Conservation (phyloP, 2,329 filamentous ascomycete species). For the Neofusicoccum laricinum region DNA sequence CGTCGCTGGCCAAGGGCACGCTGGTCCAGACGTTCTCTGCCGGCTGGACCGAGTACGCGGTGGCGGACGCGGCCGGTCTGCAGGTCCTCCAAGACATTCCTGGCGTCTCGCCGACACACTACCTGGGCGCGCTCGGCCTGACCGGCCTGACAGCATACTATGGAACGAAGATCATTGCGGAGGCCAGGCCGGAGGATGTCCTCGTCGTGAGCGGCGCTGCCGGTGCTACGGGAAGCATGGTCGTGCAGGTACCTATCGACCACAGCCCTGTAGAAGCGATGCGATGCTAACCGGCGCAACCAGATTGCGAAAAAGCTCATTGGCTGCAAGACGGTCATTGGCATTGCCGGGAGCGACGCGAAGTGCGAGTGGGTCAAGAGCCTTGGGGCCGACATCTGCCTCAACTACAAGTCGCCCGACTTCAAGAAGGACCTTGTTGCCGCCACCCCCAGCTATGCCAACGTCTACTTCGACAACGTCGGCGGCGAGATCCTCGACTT, state of each 20-base stretch:
- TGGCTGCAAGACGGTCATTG: slow-evolving; percentile 48
- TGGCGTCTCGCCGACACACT: slow-evolving; percentile 3
- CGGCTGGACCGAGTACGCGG: slow-evolving; percentile 67
- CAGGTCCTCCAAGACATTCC: neutral
- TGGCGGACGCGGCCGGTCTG: slow-evolving; percentile 41
- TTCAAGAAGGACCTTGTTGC: slow-evolving; percentile 48
- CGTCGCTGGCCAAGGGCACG: slow-evolving; percentile 55
- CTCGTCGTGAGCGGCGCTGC: slow-evolving; percentile 77
- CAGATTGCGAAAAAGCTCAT: slow-evolving; percentile 53
- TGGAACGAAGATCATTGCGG: slow-evolving; percentile 66
- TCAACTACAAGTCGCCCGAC: slow-evolving; percentile 53
- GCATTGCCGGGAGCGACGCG: slow-evolving; percentile 51
- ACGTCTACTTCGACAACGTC: slow-evolving; percentile 53
- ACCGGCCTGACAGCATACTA: slow-evolving; percentile 76
- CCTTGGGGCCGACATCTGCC: slow-evolving; percentile 52
- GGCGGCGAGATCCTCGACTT: slow-evolving; percentile 49
- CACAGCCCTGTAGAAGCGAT: neutral
- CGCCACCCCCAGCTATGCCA: slow-evolving; percentile 50
- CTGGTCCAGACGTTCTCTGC: slow-evolving; percentile 52
- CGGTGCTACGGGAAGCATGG: slow-evolving; percentile 73
- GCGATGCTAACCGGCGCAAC: slow-evolving; percentile 26
- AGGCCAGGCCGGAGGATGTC: slow-evolving; percentile 66
- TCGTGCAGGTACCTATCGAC: slow-evolving; percentile 61
- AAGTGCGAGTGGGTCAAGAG: slow-evolving; percentile 53
- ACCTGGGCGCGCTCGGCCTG: slow-evolving; percentile 50